A percentile compares a stretch with the other conserved stretches of the same genome.
These are phyloP conservation scores for Russula ochroleuca DNA, from an alignment of 768 basidiomycete species.

Conservation along the genomic window DNA sequence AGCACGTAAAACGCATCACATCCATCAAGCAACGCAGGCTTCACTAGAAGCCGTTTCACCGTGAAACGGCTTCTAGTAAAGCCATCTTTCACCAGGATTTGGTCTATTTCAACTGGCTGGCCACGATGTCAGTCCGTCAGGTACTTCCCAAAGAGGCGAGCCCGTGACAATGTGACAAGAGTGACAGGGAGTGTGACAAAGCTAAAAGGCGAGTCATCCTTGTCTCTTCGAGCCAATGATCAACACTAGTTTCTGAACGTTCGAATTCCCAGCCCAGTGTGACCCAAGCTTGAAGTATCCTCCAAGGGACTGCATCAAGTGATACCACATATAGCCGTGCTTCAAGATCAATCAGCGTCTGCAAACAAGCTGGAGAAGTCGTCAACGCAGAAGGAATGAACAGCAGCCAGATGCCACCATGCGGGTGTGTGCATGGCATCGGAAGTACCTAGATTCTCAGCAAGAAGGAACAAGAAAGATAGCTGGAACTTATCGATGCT, in stretches of 20 bases:
- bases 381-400: neutral
- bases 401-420: neutral
- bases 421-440: neutral
- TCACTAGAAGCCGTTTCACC: neutral
- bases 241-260: slow-evolving; percentile 10
- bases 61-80: no score
- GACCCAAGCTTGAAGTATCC: slow-evolving; percentile 10
- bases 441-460: neutral
- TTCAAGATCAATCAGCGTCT: slow-evolving; percentile 3
- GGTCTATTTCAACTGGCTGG: neutral
- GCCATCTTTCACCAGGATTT: neutral
- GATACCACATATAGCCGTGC: neutral
- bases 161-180: neutral
- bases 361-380: neutral
- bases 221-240: neutral
- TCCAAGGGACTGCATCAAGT: slow-evolving; percentile 10
- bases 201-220: slow-evolving; percentile 20
- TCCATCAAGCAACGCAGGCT: neutral
- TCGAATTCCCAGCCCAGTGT: slow-evolving; percentile 15
- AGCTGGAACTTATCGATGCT: neutral
- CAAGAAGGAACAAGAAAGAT: neutral
- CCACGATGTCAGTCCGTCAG: neutral
- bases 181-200: neutral
- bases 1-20: neutral
- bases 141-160: neutral